phyloP scores from a whole-genome alignment of 805 yeast genomes.

The Myxozyma monticola region DNA sequence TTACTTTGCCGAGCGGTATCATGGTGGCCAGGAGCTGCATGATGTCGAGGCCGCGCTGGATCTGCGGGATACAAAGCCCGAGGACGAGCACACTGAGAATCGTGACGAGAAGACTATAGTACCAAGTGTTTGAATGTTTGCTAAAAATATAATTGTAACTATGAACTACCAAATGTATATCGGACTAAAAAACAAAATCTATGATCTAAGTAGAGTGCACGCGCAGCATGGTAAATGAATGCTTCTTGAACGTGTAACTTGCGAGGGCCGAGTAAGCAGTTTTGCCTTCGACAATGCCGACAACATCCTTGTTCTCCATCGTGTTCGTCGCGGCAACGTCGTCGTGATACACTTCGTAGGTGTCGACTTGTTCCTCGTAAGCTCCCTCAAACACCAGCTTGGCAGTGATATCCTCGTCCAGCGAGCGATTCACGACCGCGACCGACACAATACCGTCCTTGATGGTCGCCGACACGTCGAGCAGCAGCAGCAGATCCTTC shows the following conservation, averaged over 20 bases:
- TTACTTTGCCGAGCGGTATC: slow-evolving; percentile 15
- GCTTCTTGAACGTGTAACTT: not conserved
- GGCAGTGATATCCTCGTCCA: slow-evolving; percentile 33
- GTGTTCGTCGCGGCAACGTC: slow-evolving; percentile 39
- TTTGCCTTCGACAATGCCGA: slow-evolving; percentile 28
- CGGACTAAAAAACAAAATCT: too few relatives aligned
- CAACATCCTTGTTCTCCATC: slow-evolving; percentile 36
- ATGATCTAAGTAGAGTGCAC: too few relatives aligned
- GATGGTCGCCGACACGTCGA: slow-evolving; percentile 37
- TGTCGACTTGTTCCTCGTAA: slow-evolving; percentile 22
- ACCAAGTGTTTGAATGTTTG: too few relatives aligned
- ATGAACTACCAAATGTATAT: too few relatives aligned
- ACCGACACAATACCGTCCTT: slow-evolving; percentile 35
- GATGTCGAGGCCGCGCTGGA: slow-evolving; percentile 9
- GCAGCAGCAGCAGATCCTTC: slow-evolving; percentile 35
- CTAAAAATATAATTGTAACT: too few relatives aligned
- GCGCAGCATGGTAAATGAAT: not conserved
- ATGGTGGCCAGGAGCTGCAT: slow-evolving; percentile 15
- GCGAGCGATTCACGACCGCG: slow-evolving; percentile 39
- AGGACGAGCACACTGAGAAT: too few relatives aligned
- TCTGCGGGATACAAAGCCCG: slow-evolving; percentile 1
- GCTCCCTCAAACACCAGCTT: slow-evolving; percentile 32
- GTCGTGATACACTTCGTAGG: slow-evolving; percentile 37
- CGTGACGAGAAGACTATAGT: too few relatives aligned
- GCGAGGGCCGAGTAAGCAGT: not conserved